phyloP scores from a whole-genome alignment of 495 filamentous ascomycete genomes.

The Daldinia childiae region DNA sequence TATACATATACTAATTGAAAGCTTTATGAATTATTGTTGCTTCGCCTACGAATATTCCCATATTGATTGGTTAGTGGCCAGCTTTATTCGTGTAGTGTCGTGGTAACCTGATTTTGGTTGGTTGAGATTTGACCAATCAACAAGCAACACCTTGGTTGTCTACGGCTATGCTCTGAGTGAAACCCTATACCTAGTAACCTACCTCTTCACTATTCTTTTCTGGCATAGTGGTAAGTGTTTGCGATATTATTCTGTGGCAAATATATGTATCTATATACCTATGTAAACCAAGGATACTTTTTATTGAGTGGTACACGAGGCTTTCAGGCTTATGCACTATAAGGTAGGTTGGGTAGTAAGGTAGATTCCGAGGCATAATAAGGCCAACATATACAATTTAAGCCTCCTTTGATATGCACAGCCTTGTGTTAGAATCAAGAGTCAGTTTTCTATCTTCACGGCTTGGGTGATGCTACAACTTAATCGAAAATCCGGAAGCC shows the following conservation, averaged over 20 bases:
- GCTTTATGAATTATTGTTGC: no score
- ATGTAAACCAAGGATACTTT: neutral
- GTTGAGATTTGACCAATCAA: neutral
- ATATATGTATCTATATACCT: no score
- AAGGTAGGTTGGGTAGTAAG: neutral
- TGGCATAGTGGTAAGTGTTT: neutral
- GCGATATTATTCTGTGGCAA: neutral
- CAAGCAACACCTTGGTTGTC: neutral
- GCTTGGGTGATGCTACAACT: no score
- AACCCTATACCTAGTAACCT: neutral
- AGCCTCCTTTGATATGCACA: no score
- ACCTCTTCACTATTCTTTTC: neutral
- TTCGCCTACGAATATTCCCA: no score
- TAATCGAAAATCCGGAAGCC: no score
- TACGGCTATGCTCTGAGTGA: neutral
- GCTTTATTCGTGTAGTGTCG: neutral
- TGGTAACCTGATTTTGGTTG: neutral
- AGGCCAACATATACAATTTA: neutral
- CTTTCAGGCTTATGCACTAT: neutral
- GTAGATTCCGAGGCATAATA: neutral
- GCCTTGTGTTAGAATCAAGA: no score
- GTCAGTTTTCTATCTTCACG: no score
- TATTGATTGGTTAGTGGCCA: neutral
- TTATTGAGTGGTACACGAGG: neutral
- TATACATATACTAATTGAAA: no score